Percentiles rank a stretch among this genome's conserved stretches.
Evolutionary conservation across 768 basidiomycete species (phyloP).

Genomic region (Tulasnella sp.): DNA sequence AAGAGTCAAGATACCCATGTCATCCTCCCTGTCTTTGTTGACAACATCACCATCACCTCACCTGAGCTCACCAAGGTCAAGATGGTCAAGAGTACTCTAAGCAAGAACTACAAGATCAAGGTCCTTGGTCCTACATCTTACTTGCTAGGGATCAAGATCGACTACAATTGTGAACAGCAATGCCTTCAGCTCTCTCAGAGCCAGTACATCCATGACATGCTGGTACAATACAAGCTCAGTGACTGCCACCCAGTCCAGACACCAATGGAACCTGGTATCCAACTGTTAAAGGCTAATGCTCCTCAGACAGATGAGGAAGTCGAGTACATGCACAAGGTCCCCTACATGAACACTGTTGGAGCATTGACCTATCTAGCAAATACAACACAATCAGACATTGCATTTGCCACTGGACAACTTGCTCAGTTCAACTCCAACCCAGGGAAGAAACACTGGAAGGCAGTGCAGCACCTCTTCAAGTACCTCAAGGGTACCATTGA

Average conservation of each 20-base stretch:
- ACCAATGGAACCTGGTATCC: constrained; percentile 1
- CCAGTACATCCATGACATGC: neutral
- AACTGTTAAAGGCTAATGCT: neutral
- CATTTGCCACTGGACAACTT: constrained; percentile 10
- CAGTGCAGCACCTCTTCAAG: constrained; percentile 16
- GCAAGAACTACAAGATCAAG: constrained; percentile 1
- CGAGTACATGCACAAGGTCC: neutral
- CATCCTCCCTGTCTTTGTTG: constrained; percentile 26
- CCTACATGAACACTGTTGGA: constrained; percentile 17
- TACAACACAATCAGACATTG: constrained; percentile 19
- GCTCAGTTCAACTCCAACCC: constrained; percentile 18
- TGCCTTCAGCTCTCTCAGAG: neutral
- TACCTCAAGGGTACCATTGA: constrained; percentile 17
- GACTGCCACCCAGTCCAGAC: neutral
- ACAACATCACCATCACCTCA: neutral
- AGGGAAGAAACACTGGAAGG: constrained; percentile 18
- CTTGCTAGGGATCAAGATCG: neutral
- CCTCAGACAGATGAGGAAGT: constrained; percentile 8
- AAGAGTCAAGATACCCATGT: constrained; percentile 20
- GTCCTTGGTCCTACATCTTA: constrained; percentile 7
- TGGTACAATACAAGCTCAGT: neutral
- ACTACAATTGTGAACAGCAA: neutral
- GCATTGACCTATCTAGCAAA: constrained; percentile 16
- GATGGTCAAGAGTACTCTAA: neutral
- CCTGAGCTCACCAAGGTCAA: neutral